Percentiles rank a stretch among this genome's conserved stretches.
Conservation (phyloP, 2,329 filamentous ascomycete genomes). For the Clarireedia hainanense region DNA sequence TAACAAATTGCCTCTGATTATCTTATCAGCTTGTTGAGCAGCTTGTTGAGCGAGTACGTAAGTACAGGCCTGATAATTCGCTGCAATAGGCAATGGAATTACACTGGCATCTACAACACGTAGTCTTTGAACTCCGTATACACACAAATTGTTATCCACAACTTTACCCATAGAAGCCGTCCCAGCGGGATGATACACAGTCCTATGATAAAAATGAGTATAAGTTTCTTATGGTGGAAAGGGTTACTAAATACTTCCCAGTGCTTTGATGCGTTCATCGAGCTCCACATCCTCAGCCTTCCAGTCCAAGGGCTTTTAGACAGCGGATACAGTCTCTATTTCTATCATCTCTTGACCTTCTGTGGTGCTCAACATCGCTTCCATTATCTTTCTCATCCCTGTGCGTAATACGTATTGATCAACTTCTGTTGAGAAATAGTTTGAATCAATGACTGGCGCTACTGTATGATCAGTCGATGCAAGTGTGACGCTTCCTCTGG, state of each 20-base stretch:
- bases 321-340: neutral
- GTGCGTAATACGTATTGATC: neutral
- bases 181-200: neutral
- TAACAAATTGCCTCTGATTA: neutral
- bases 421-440: neutral
- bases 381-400: neutral
- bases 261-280: neutral
- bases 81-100: neutral
- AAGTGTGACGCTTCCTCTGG: constrained; percentile 6
- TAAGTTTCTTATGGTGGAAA: neutral
- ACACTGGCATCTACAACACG: neutral
- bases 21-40: no score
- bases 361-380: neutral
- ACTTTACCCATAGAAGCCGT: neutral
- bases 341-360: neutral
- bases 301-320: neutral
- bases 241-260: neutral
- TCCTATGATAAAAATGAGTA: neutral
- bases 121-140: neutral
- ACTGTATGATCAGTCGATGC: neutral
- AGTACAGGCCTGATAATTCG: neutral
- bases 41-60: neutral
- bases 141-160: neutral
- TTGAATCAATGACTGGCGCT: constrained; percentile 4
- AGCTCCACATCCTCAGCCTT: neutral